These are phyloP conservation scores for Tricholoma terreum DNA, from an alignment of 768 basidiomycete species.

Conservation along the genomic window DNA sequence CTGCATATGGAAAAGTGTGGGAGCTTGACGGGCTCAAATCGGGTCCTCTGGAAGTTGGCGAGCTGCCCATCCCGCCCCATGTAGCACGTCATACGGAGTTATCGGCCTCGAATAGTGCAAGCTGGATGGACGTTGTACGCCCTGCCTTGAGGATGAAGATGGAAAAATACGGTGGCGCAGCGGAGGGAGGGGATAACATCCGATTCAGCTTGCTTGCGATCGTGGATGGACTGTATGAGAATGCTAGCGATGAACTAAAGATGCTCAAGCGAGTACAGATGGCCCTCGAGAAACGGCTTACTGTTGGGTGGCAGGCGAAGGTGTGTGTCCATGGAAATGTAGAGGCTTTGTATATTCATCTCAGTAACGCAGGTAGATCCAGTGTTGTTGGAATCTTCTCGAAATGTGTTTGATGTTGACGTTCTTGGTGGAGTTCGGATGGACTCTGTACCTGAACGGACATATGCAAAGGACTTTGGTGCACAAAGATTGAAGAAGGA, in stretches of 20 bases:
- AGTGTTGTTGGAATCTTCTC: constrained; percentile 26
- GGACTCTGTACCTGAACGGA: constrained; percentile 19
- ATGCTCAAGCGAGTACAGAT: constrained; percentile 45
- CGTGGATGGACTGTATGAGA: constrained; percentile 48
- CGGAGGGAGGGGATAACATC: constrained; percentile 43
- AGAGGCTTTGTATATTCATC: background rate
- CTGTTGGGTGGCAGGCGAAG: constrained; percentile 35
- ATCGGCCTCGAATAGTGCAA: constrained; percentile 8
- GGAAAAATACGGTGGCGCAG: constrained; percentile 51
- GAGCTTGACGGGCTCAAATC: constrained; percentile 64
- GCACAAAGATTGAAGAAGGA: constrained; percentile 41
- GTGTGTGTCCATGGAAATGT: constrained; percentile 21
- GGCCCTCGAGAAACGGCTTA: constrained; percentile 44
- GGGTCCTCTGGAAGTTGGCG: constrained; percentile 63
- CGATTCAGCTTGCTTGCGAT: constrained; percentile 62
- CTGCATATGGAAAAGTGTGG: constrained; percentile 63
- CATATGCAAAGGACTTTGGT: constrained; percentile 45
- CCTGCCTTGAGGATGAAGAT: constrained; percentile 61
- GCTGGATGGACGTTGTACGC: constrained; percentile 62
- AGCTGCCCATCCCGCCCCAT: constrained; percentile 30
- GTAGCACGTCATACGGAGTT: background rate
- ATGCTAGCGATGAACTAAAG: constrained; percentile 51
- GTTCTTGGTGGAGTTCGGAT: background rate
- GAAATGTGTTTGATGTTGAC: constrained; percentile 26
- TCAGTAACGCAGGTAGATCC: constrained; percentile 37